Base-by-base conservation (phyloP, 441 rosid species). In the Eutrema salsugineum region DNA sequence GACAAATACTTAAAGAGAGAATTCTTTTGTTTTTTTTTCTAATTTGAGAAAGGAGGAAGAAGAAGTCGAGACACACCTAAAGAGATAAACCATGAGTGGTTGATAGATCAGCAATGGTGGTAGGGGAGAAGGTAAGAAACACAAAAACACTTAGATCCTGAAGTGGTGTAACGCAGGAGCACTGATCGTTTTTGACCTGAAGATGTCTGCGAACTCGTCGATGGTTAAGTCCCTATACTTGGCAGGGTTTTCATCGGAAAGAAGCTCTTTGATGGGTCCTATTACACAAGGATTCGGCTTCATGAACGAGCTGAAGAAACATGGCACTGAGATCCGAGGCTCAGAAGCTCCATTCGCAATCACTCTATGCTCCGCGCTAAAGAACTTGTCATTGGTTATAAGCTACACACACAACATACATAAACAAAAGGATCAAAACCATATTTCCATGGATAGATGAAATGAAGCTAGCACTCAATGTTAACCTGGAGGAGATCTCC, bases 401-500 rank as follows among this genome's bases (percentile, higher is more conserved):
- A 56, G 27, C 61, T 56, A n/a, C 42, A 55, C 22, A 55, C 43
- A 39, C 4, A 35, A 1, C 11, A 56, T n/a, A n/a, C n/a, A n/a
- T n/a, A n/a, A n/a, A n/a, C 16, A 9, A 5, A 3, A 51, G 17
- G 4, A 27, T 6, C 11, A 53, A 28, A 1, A n/a, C 11, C 61
- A 33, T n/a, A 33, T 32, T 54, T 30, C 16, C 8, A 14, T 15
- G 35, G 5, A 5, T 30, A 5, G 6, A 30, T 1, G 1, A 32
- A 32, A 32, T 28, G 35, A 32, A 32, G 8, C 35, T 32, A 32
- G 1, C 1, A 32, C 8, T 32, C 16, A 27, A 4, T 0, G 0
- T 5, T 55, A 16, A 56, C 62, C 43, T 56, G 11, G 75, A 56
- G 53, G 73, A 82, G 72, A 69, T 77, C 81, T 57, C 84, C 85